Base-by-base conservation (phyloP, 106 monocot genomes). In the Phalaenopsis equestris region DNA sequence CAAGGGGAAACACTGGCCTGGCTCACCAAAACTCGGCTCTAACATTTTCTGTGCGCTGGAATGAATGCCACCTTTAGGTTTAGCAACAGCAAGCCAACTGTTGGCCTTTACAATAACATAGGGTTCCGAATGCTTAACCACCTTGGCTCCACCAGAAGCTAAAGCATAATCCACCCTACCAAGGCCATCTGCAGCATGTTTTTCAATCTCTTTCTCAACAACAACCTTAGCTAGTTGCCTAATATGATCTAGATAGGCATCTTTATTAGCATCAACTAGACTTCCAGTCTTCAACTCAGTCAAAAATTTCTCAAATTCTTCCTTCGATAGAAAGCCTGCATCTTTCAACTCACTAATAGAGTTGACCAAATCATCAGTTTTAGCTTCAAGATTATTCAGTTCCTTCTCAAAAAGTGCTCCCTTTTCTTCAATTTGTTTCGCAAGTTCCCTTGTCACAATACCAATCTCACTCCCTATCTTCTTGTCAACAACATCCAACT, bases 11-110 rank as follows among this genome's bases (percentile, higher is more conserved):
- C 99, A 99, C 73, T 88, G 91, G 2, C 99, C 99, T 45, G 99
- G 99, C 75, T 99, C 93, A 11, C 99, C 99, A 84, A 93, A 99
- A 83, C 99, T 95, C 37, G 99, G 95, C 81, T 99, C 88, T 43
- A 99, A 84, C 92, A 99, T 91, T 75, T 93, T 99, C 1, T 88
- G 83, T 4, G 99, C 95, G 83, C 84, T 84, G n/a, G 64, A 12
- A 84, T 86, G 85, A 77, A 94, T 83, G n/a, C 56, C 47, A 70
- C 41, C 76, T 23, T 79, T 80, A 73, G 67, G 83, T 55, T 88
- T 91, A 18, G 75, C 45, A 55, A 76, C 77, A 67, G 77, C 6
- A 56, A 84, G 77, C 90, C 88, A 92, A 41, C 74, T 77, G 52
- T 45, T 73, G 42, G 52, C 15, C 58, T 83, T 93, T 41, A 83